A percentile compares a stretch with the other conserved stretches of the same genome.
Conservation (phyloP, 1,139 yeast species). For the Pichia sp. region DNA sequence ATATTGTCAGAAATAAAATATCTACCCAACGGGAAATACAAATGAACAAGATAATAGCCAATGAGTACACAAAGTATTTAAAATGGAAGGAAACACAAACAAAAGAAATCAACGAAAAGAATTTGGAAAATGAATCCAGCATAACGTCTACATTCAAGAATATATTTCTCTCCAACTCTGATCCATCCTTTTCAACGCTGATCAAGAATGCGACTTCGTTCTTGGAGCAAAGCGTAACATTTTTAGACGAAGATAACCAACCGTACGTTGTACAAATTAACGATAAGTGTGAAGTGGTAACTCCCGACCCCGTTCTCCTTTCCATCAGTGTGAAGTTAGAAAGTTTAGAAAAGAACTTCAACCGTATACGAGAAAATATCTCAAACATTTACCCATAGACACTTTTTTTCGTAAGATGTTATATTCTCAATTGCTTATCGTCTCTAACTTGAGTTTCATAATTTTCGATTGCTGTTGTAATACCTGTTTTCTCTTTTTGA, state of each 20-base stretch:
- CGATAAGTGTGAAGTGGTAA: slow-evolving; percentile 24
- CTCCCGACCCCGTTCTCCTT: slow-evolving; percentile 27
- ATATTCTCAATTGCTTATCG: slow-evolving; percentile 1
- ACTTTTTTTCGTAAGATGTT: too few relatives aligned
- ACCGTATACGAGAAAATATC: slow-evolving; percentile 18
- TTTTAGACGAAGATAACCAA: slow-evolving; percentile 18
- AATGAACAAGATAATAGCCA: slow-evolving; percentile 22
- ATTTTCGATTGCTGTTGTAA: slow-evolving; percentile 13
- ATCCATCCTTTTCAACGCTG: slow-evolving; percentile 23
- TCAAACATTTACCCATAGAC: not conserved
- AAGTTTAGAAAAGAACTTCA: slow-evolving; percentile 23
- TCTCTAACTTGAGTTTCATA: slow-evolving; percentile 14
- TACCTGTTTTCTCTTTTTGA: slow-evolving; percentile 13
- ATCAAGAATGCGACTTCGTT: slow-evolving; percentile 21
- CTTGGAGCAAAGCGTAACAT: slow-evolving; percentile 24
- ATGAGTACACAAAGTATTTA: slow-evolving; percentile 22
- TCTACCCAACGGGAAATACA: slow-evolving; percentile 23
- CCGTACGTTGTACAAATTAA: slow-evolving; percentile 23
- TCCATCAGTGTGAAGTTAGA: slow-evolving; percentile 25
- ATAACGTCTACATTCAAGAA: slow-evolving; percentile 4
- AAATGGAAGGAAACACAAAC: slow-evolving; percentile 12
- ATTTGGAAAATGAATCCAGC: slow-evolving; percentile 3
- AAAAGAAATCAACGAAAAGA: slow-evolving; percentile 7
- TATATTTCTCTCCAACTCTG: slow-evolving; percentile 16
- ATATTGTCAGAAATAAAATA: slow-evolving; percentile 23